Percentiles rank a stretch among this genome's conserved stretches.
Evolutionary conservation across 2,329 filamentous ascomycete species (phyloP).

Genomic region (Penicillium sp.): DNA sequence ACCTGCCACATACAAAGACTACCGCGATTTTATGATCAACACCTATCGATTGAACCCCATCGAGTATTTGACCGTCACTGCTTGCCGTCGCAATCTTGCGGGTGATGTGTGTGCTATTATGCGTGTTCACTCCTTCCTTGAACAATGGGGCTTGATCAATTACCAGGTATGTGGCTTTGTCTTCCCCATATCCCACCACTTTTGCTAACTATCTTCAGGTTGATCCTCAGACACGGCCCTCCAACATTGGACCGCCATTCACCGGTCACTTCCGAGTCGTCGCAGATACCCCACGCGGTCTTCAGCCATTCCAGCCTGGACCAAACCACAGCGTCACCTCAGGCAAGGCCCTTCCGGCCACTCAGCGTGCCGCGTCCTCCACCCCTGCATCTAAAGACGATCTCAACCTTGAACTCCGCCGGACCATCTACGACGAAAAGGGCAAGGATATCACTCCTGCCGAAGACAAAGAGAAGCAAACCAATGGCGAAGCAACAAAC

Average conservation of each 20-base stretch:
- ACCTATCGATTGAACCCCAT: constrained; percentile 94
- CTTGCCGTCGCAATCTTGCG: constrained; percentile 88
- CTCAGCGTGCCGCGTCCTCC: constrained; percentile 68
- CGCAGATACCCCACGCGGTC: constrained; percentile 88
- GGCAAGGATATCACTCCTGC: constrained; percentile 77
- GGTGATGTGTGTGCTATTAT: constrained; percentile 99
- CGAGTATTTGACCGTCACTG: constrained; percentile 95
- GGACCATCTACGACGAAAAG: constrained; percentile 92
- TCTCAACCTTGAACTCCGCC: constrained; percentile 85
- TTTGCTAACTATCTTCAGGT: constrained; percentile 60
- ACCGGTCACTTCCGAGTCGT: constrained; percentile 97
- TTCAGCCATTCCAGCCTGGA: constrained; percentile 92
- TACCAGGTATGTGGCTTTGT: constrained; percentile 71
- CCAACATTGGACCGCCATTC: constrained; percentile 92
- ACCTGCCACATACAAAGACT: constrained; percentile 94
- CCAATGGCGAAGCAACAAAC: constrained; percentile 73
- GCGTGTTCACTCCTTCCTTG: constrained; percentile 95
- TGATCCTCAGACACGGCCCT: constrained; percentile 90
- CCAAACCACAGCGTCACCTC: constrained; percentile 66
- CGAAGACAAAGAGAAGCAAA: constrained; percentile 63
- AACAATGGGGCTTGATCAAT: constrained; percentile 98
- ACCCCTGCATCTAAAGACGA: constrained; percentile 70
- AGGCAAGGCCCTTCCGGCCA: constrained; percentile 63
- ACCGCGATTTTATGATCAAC: constrained; percentile 99
- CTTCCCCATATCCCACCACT: constrained; percentile 16